Conservation (phyloP, 495 filamentous ascomycete species). For the Bombardia bombarda region DNA sequence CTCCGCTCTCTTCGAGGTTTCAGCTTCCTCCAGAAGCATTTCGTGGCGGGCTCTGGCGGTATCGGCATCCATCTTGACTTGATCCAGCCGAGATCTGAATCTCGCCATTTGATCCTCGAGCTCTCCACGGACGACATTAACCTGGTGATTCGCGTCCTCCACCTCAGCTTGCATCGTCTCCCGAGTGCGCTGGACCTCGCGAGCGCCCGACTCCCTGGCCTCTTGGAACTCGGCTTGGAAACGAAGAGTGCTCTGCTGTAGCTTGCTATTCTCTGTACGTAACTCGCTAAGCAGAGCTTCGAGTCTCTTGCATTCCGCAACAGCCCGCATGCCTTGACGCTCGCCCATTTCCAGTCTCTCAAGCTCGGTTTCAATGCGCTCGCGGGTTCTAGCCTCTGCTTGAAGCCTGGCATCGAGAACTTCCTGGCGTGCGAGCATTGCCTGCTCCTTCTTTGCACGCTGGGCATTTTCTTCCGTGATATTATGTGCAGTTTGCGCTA, state of each 20-base stretch:
- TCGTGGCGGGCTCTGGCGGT: conserved; percentile 65
- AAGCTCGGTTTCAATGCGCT: conserved; percentile 74
- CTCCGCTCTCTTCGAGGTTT: conserved; percentile 52
- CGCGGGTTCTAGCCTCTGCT: conserved; percentile 66
- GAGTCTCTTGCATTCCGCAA: conserved; percentile 51
- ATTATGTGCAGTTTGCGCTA: conserved; percentile 66
- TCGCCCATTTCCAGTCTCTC: conserved; percentile 67
- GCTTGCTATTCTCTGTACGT: conserved; percentile 58
- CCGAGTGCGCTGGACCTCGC: conserved; percentile 71
- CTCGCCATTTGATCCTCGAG: conserved; percentile 64
- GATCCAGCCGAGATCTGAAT: conserved; percentile 62
- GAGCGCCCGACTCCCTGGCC: conserved; percentile 63
- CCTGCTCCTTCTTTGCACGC: conserved; percentile 65
- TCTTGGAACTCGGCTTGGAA: conserved; percentile 78
- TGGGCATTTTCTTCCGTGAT: conserved; percentile 72
- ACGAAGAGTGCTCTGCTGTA: conserved; percentile 56
- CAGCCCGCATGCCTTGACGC: conserved; percentile 54
- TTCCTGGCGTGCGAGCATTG: conserved; percentile 65
- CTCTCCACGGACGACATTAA: conserved; percentile 69
- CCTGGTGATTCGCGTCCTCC: conserved; percentile 71
- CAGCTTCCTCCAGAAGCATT: conserved; percentile 68
- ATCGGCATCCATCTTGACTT: conserved; percentile 63
- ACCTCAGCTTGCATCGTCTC: conserved; percentile 72
- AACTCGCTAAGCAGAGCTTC: conserved; percentile 57
- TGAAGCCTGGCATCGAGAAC: conserved; percentile 70